Evolutionary conservation across 257 asterid species (phyloP).

Genomic region (Nicotiana knightiana): DNA sequence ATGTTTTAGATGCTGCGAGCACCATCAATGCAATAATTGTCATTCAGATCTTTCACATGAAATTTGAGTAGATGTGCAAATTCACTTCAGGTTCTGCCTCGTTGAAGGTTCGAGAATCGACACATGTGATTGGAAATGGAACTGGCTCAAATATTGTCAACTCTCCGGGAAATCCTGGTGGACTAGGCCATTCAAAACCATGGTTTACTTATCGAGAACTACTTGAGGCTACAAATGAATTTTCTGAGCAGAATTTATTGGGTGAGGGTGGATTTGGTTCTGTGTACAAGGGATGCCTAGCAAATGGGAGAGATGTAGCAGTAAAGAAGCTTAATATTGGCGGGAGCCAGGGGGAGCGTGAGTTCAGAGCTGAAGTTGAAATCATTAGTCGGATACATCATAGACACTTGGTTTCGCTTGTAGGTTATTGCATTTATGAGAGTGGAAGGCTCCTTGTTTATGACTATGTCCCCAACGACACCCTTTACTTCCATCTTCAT

Average conservation of each 20-base stretch:
- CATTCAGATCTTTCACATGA: background rate
- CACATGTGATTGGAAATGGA: conserved; percentile 32
- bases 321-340: conserved; percentile 70
- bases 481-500: conserved; percentile 93
- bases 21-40: background rate
- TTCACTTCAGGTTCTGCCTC: conserved; percentile 52
- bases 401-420: conserved; percentile 90
- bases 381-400: conserved; percentile 90
- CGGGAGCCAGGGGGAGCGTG: conserved; percentile 91
- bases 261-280: conserved; percentile 96
- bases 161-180: conserved; percentile 44
- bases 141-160: conserved; percentile 27
- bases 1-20: background rate
- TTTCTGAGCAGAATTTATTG: conserved; percentile 59
- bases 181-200: conserved; percentile 61
- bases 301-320: conserved; percentile 78
- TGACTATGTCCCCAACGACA: conserved; percentile 77
- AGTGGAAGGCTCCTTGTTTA: conserved; percentile 68
- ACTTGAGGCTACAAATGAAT: conserved; percentile 61
- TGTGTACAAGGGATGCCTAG: conserved; percentile 73
- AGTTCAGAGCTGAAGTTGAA: conserved; percentile 95
- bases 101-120: conserved; percentile 39
- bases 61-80: conserved; percentile 10
- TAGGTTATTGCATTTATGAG: conserved; percentile 88
- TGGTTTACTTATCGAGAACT: conserved; percentile 73